Evolutionary conservation across 2,329 filamentous ascomycete species (phyloP).

Genomic region (Colletotrichum gloeosporioides): DNA sequence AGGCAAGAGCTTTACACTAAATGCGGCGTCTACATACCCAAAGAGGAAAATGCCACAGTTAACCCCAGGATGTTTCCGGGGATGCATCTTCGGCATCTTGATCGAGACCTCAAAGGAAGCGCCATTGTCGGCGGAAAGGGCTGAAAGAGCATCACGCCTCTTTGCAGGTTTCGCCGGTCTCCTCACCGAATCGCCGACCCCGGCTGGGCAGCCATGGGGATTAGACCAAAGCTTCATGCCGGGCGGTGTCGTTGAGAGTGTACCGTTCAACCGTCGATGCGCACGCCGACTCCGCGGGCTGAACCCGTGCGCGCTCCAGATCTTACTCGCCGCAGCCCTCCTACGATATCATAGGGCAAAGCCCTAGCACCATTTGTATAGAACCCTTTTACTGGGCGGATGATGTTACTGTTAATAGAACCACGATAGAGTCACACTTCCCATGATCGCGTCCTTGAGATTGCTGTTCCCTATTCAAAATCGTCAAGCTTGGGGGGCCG

Average conservation of each 20-base stretch:
- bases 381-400: not conserved
- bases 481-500: not conserved
- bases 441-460: not conserved
- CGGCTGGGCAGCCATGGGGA: not conserved
- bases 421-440: not conserved
- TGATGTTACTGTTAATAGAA: accelerated
- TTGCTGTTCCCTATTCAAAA: not conserved
- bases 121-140: not conserved
- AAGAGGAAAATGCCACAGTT: not conserved
- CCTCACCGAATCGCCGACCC: not conserved
- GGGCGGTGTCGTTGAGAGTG: accelerated
- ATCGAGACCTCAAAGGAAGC: not conserved
- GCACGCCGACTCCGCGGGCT: not conserved
- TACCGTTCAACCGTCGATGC: not conserved
- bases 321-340: not conserved
- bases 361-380: too few relatives aligned
- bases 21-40: not conserved
- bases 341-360: not conserved
- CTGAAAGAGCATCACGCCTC: not conserved
- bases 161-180: not conserved
- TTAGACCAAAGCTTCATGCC: not conserved
- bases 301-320: not conserved
- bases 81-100: not conserved
- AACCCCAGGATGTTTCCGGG: not conserved
- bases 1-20: not conserved